Percentiles rank a stretch among this genome's conserved stretches.
These are phyloP conservation scores for Daldinia loculata DNA, from an alignment of 495 filamentous ascomycete species.

Conservation along the genomic window DNA sequence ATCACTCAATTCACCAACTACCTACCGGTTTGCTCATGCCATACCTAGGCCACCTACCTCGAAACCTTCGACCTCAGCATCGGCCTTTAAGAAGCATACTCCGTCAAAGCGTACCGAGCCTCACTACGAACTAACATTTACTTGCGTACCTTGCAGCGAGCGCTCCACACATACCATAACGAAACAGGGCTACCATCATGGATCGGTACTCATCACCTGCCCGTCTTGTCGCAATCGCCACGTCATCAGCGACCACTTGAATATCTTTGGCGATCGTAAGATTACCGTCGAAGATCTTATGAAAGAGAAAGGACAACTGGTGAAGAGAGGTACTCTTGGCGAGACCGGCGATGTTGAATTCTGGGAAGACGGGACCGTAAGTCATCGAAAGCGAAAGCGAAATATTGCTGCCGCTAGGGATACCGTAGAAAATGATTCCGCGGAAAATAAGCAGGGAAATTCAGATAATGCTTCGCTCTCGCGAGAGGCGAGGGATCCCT, in stretches of 20 bases:
- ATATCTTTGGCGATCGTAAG: conserved; percentile 73
- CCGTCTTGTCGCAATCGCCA: conserved; percentile 84
- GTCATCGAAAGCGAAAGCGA: conserved; percentile 5
- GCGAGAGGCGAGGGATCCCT: conserved; percentile 27
- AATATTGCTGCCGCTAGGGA: not conserved
- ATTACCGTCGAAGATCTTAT: conserved; percentile 78
- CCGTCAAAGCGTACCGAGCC: conserved; percentile 57
- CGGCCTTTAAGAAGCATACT: conserved; percentile 1
- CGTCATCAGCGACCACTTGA: conserved; percentile 89
- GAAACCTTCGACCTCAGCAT: conserved; percentile 40
- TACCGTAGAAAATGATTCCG: too few relatives aligned
- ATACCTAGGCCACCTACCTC: conserved; percentile 48
- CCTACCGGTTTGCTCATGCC: conserved; percentile 46
- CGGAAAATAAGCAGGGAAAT: not conserved
- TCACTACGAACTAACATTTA: conserved; percentile 86
- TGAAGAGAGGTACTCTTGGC: conserved; percentile 67
- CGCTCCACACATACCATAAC: conserved; percentile 81
- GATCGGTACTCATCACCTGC: conserved; percentile 87
- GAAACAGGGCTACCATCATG: conserved; percentile 93
- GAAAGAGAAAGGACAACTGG: conserved; percentile 67
- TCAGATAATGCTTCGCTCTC: conserved; percentile 17
- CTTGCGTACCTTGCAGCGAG: conserved; percentile 82
- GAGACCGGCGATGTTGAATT: conserved; percentile 71
- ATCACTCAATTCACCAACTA: conserved; percentile 21
- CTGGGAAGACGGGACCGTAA: conserved; percentile 68